A percentile compares a stretch with the other conserved stretches of the same genome.
phyloP scores from a whole-genome alignment of 148 eudicot genomes.

The Fagopyrum esculentum region DNA sequence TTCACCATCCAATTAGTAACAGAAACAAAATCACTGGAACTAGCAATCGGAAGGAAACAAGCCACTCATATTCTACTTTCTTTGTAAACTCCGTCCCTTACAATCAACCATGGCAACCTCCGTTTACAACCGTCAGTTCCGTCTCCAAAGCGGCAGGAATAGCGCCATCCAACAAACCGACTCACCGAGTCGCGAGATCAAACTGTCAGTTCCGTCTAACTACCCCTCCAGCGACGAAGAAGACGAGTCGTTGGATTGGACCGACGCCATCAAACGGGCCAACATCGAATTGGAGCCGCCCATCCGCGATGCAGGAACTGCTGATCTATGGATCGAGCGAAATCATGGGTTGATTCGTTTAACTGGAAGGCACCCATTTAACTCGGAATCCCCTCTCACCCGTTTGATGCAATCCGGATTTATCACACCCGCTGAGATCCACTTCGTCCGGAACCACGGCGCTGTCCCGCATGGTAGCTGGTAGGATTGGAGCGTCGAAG shows the following conservation, averaged over 20 bases:
- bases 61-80: neutral
- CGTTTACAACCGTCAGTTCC: constrained; percentile 55
- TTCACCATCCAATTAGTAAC: too few species aligned
- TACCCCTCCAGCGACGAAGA: constrained; percentile 30
- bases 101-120: constrained; percentile 50
- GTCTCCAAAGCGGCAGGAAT: constrained; percentile 2
- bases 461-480: too few species aligned
- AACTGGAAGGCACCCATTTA: constrained; percentile 90
- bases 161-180: constrained; percentile 26
- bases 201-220: constrained; percentile 13
- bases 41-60: neutral
- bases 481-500: too few species aligned
- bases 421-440: constrained; percentile 82
- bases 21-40: neutral
- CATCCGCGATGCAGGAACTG: constrained; percentile 59
- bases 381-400: constrained; percentile 73
- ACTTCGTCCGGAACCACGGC: constrained; percentile 8
- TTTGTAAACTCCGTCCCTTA: neutral
- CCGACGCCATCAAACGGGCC: constrained; percentile 32
- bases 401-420: constrained; percentile 88
- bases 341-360: constrained; percentile 61
- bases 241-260: constrained; percentile 10
- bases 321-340: constrained; percentile 77
- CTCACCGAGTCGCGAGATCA: constrained; percentile 39
- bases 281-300: constrained; percentile 56